Percentiles rank a stretch among this genome's conserved stretches.
phyloP scores from a whole-genome alignment of 192 early-diverging fungal genomes.

The Haplosporangium gracile region DNA sequence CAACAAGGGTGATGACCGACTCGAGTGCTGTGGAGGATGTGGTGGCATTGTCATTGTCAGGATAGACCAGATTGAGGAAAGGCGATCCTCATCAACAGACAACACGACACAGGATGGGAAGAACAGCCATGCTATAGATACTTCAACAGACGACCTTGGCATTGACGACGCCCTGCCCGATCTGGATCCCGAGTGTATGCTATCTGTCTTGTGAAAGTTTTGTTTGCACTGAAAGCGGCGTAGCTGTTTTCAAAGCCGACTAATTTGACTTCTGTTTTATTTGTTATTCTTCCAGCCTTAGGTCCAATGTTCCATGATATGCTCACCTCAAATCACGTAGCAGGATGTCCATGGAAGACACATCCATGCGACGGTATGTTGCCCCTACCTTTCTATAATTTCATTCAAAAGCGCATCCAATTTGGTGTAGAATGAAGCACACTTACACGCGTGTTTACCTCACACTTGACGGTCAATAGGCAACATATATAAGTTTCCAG shows the following conservation, averaged over 20 bases:
- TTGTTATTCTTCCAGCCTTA: conserved; percentile 3
- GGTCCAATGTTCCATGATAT: conserved; percentile 43
- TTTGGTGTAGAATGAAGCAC: neutral
- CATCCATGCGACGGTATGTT: conserved; percentile 46
- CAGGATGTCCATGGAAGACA: conserved; percentile 40
- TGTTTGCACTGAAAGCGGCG: neutral
- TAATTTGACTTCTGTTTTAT: neutral
- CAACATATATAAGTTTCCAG: conserved; percentile 47
- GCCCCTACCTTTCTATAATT: neutral
- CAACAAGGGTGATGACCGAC: conserved; percentile 39
- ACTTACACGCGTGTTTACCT: neutral
- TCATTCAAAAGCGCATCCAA: neutral
- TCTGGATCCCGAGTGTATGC: conserved; percentile 24
- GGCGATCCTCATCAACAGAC: neutral
- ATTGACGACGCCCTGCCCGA: conserved; percentile 5
- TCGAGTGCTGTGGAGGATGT: conserved; percentile 53
- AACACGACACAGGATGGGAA: neutral
- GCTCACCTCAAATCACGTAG: conserved; percentile 35
- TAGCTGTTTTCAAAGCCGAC: neutral
- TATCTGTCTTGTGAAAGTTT: too few species aligned
- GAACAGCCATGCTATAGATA: neutral
- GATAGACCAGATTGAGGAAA: conserved; percentile 13
- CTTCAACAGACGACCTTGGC: neutral
- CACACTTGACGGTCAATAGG: conserved; percentile 1
- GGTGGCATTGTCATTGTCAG: conserved; percentile 44